phyloP scores from a whole-genome alignment of 23 red algal species.

The Chondrus crispus region DNA sequence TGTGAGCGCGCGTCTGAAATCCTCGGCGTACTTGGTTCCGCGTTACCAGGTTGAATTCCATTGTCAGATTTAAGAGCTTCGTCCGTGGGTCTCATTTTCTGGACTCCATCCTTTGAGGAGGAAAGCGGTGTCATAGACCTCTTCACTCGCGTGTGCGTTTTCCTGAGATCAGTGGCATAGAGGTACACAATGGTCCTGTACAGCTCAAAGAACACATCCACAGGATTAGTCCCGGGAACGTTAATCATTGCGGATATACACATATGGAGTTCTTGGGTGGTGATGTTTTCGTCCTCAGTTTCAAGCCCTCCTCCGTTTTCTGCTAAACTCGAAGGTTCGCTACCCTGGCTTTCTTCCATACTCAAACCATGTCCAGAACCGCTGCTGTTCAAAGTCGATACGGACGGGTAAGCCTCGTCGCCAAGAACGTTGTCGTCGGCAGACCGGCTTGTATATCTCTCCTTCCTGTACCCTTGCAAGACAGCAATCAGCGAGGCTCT shows the following conservation, averaged over 20 bases:
- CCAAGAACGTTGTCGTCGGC: constrained; percentile 5
- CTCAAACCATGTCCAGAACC: constrained; percentile 3
- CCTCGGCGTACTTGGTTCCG: not conserved
- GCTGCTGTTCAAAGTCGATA: not conserved
- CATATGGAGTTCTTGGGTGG: constrained; percentile 20
- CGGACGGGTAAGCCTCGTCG: constrained; percentile 23
- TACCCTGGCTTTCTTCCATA: constrained; percentile 34
- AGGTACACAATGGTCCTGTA: constrained; percentile 54
- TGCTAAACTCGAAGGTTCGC: not conserved
- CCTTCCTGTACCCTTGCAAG: constrained; percentile 45
- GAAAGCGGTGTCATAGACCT: not conserved
- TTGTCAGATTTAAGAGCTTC: not conserved
- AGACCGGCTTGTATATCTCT: not conserved
- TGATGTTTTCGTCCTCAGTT: constrained; percentile 26
- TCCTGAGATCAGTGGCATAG: constrained; percentile 44
- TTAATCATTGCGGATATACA: constrained; percentile 26
- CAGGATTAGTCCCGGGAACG: constrained; percentile 30
- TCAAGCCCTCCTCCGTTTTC: constrained; percentile 19
- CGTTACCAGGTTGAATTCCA: not conserved
- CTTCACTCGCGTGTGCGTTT: not conserved
- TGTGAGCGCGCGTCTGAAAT: not conserved
- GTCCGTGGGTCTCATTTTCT: not conserved
- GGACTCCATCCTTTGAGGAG: not conserved
- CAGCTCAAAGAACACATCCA: constrained; percentile 54
- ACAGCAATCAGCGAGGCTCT: constrained; percentile 38